phyloP scores from a whole-genome alignment of 1,139 yeast genomes.

The Kluyveromyces marxianus region DNA sequence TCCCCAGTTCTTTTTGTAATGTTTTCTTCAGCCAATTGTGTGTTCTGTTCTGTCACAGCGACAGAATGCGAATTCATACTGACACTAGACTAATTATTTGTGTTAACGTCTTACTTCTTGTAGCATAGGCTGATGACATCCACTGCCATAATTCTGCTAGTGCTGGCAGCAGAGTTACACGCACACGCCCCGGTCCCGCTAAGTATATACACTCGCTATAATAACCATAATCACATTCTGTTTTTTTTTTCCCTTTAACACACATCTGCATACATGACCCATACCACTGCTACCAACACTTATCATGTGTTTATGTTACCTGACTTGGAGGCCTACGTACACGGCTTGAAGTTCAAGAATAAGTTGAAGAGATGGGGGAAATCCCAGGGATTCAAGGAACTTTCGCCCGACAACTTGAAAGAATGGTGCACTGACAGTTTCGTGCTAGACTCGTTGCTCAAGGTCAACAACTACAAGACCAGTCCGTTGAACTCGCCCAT shows the following conservation, averaged over 20 bases:
- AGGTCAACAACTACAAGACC: conserved; percentile 1
- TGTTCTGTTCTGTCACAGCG: too few species aligned
- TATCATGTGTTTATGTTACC: conserved; percentile 1
- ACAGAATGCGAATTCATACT: too few species aligned
- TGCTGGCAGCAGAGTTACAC: too few species aligned
- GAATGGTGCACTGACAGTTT: conserved; percentile 6
- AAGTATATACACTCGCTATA: not conserved
- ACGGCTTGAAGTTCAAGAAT: conserved; percentile 3
- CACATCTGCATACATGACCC: not conserved
- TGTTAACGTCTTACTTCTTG: too few species aligned
- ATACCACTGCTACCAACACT: not conserved
- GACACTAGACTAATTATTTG: too few species aligned
- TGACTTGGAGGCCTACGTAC: conserved; percentile 5
- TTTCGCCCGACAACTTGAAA: not conserved
- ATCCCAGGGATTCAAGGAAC: conserved; percentile 4
- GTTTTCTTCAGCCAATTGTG: too few species aligned
- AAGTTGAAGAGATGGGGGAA: conserved; percentile 3
- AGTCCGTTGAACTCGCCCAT: conserved; percentile 2
- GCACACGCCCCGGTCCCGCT: too few species aligned
- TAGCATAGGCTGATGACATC: too few species aligned
- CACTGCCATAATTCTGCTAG: too few species aligned
- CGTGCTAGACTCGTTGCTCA: conserved; percentile 7
- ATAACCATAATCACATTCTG: not conserved
- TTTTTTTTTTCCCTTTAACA: not conserved
- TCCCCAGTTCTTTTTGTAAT: too few species aligned